Conservation (phyloP, 768 basidiomycete species). For the Leccinum rimulosum region DNA sequence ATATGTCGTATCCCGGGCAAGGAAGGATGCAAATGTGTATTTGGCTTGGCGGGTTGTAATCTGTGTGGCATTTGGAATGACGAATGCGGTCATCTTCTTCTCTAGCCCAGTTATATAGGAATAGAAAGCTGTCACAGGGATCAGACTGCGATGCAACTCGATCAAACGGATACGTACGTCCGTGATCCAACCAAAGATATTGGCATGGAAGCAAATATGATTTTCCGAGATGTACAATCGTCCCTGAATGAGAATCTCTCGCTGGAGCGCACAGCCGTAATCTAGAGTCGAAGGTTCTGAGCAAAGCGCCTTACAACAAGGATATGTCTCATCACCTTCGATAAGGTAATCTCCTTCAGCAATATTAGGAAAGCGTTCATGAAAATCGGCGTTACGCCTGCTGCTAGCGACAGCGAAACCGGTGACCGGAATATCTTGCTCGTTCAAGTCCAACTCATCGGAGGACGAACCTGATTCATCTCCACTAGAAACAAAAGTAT, state of each 20-base stretch:
- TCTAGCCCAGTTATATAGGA: constrained; percentile 83
- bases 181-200: constrained; percentile 99
- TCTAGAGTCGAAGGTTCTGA: constrained; percentile 46
- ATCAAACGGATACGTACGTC: constrained; percentile 57
- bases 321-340: constrained; percentile 63
- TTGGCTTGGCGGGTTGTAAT: no score
- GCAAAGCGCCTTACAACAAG: not conserved
- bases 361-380: constrained; percentile 84
- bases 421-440: no score
- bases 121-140: constrained; percentile 62
- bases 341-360: constrained; percentile 97
- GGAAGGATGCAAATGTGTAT: no score
- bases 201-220: constrained; percentile 98
- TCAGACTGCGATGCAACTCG: constrained; percentile 7
- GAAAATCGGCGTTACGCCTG: constrained; percentile 93
- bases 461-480: no score
- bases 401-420: no score
- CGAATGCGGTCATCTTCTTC: no score
- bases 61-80: no score
- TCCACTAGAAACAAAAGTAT: no score
- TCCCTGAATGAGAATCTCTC: constrained; percentile 96
- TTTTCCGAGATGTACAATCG: constrained; percentile 97
- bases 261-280: constrained; percentile 95
- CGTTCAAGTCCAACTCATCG: no score
- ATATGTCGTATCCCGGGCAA: no score